Percentiles rank a stretch among this genome's conserved stretches.
Conservation (phyloP, 2,329 filamentous ascomycete genomes). For the Fusarium devonianum region DNA sequence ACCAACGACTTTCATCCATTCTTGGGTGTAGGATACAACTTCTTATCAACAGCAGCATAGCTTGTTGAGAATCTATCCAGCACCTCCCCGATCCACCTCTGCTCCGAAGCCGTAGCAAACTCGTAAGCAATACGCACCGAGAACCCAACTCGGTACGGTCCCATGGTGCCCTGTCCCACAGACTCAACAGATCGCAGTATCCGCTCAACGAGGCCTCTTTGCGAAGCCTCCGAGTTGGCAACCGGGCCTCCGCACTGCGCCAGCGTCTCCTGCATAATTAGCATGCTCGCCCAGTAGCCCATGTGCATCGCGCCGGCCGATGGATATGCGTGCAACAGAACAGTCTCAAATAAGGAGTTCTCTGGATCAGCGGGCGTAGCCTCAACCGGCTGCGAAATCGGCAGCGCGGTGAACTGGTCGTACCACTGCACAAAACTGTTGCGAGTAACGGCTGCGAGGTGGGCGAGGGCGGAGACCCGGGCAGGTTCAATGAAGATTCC, state of each 20-base stretch:
- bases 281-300: constrained; percentile 49
- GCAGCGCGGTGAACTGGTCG: constrained; percentile 37
- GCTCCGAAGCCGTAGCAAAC: constrained; percentile 45
- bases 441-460: constrained; percentile 41
- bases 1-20: constrained; percentile 13
- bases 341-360: constrained; percentile 44
- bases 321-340: constrained; percentile 43
- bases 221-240: constrained; percentile 37
- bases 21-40: constrained; percentile 40
- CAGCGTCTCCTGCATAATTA: constrained; percentile 51
- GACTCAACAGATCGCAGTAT: constrained; percentile 51
- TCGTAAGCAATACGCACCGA: constrained; percentile 50
- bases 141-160: constrained; percentile 49
- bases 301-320: constrained; percentile 49
- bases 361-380: constrained; percentile 41
- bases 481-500: constrained; percentile 42
- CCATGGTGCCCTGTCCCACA: constrained; percentile 48
- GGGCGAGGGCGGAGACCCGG: constrained; percentile 42
- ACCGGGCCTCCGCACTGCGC: constrained; percentile 43
- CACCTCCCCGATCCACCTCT: constrained; percentile 46
- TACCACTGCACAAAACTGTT: constrained; percentile 46
- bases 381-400: constrained; percentile 38
- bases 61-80: constrained; percentile 43
- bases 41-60: constrained; percentile 46
- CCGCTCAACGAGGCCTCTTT: constrained; percentile 40